Evolutionary conservation across 305 asterid genomes (phyloP).

Genomic region (Fraxinus velutina): DNA sequence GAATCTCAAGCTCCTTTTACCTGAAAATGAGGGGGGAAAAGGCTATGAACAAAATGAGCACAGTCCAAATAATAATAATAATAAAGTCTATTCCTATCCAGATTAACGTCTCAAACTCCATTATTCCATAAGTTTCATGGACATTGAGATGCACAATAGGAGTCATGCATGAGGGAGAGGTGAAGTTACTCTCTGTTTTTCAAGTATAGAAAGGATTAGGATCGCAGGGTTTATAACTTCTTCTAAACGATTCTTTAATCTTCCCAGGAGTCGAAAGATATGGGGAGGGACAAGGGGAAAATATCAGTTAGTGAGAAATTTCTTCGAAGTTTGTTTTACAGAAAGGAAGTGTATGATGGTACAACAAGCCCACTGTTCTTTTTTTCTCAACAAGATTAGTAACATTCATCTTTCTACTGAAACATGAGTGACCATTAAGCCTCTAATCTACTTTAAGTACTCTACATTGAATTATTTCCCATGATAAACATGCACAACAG

Average conservation of each 20-base stretch:
- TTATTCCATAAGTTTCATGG: not conserved
- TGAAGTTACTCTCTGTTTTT: not conserved
- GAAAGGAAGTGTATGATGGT: not conserved
- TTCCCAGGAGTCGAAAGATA: not conserved
- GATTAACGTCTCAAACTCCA: not conserved
- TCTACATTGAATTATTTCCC: not conserved
- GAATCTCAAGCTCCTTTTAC: slow-evolving; percentile 37
- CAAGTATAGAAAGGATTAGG: not conserved
- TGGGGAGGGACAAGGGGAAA: not conserved
- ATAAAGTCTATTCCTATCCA: not conserved
- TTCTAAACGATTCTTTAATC: not conserved
- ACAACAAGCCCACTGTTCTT: not conserved
- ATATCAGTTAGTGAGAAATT: not conserved
- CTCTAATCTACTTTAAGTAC: not conserved
- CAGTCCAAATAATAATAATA: not conserved
- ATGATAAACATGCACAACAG: not conserved
- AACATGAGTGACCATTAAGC: not conserved
- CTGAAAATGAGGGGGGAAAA: slow-evolving; percentile 27
- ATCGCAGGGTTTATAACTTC: not conserved
- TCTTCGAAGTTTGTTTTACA: not conserved
- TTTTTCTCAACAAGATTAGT: not conserved
- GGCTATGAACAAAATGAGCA: not conserved
- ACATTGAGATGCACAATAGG: not conserved
- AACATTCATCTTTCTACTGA: not conserved
- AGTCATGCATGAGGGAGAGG: not conserved